Evolutionary conservation across 495 filamentous ascomycete genomes (phyloP), one percentile per base, ranked within the genome.

Genomic region (Aspergillus panamensis): DNA sequence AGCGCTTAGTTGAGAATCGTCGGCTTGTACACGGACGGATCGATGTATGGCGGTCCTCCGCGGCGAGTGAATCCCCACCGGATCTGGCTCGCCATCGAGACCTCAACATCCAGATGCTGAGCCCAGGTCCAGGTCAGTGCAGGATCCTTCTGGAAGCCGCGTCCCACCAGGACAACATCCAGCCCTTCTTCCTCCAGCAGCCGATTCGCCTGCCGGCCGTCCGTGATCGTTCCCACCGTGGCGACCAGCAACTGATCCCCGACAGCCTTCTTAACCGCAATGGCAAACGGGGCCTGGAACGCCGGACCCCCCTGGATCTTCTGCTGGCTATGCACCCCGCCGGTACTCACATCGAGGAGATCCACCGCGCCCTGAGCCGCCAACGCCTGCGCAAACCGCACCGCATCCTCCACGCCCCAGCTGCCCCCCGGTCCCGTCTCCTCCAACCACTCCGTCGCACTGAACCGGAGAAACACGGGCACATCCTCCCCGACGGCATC

Each of bases 271-370:
- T 85, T 82, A n/a, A 90, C 75, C 12, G 73, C 79, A 13, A 80
- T 70, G 1, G 88, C 79, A 55, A 86, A 84, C n/a, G 77, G 79
- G 6, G 79, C 82, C 70, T 92, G 88, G 75, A 89, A 90, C 0
- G 73, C 85, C 12, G 82, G 82, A 0, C 77, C 76, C 0, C 67
- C 53, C 30, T 80, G 74, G 50, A 89, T 72, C 64, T 84, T 82
- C 71, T 90, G 86, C 14, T 66, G 65, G 0, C 77, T 61, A 60
- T 88, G 79, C 16, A 81, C 76, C 13, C 86, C 88, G 33, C 84
- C 88, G 8, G 74, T 76, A 35, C 79, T 83, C 19, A 89, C 78
- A 66, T 91, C 88, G 8, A 91, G 67, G 31, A 90, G 61, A 60
- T 90, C 87, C 10, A 90, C 74, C 3, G 61, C 65, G 16, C 86